phyloP scores from a whole-genome alignment of 2,329 filamentous ascomycete species.

The Colletotrichum caudatum region DNA sequence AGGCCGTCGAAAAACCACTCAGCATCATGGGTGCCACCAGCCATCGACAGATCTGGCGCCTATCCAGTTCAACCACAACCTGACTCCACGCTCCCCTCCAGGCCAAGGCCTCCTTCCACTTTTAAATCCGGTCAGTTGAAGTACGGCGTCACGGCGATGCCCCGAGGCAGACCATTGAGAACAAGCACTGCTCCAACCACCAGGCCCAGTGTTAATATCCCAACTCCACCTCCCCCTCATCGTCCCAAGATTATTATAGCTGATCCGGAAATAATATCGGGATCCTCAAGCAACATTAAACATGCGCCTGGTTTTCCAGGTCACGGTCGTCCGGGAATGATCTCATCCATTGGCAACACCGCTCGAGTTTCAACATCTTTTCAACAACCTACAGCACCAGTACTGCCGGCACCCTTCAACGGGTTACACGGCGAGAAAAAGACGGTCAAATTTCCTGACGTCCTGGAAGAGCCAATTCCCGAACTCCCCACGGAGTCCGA shows the following conservation, averaged over 20 bases:
- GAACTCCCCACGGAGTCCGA: not conserved
- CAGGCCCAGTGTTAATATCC: not conserved
- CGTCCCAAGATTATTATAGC: not conserved
- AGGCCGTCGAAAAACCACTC: not conserved
- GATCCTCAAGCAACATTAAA: not conserved
- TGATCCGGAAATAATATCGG: not conserved
- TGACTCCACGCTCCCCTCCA: not conserved
- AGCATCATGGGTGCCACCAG: not conserved
- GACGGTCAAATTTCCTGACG: conserved; percentile 1
- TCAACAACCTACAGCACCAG: not conserved
- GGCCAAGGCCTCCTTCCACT: not conserved
- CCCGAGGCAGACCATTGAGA: not conserved
- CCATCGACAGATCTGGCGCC: not conserved
- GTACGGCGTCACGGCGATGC: not conserved
- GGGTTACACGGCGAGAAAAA: not conserved
- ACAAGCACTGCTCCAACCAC: not conserved
- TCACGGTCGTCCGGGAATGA: not conserved
- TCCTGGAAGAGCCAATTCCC: not conserved
- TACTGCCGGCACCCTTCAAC: not conserved
- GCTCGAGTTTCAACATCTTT: not conserved
- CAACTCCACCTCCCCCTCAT: not conserved
- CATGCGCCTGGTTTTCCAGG: not conserved
- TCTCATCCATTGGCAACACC: not conserved
- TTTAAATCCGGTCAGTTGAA: not conserved
- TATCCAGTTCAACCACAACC: not conserved